Percentiles rank a stretch among this genome's conserved stretches.
phyloP scores from a whole-genome alignment of 2,329 filamentous ascomycete species.

The Nannizzia gypsea region DNA sequence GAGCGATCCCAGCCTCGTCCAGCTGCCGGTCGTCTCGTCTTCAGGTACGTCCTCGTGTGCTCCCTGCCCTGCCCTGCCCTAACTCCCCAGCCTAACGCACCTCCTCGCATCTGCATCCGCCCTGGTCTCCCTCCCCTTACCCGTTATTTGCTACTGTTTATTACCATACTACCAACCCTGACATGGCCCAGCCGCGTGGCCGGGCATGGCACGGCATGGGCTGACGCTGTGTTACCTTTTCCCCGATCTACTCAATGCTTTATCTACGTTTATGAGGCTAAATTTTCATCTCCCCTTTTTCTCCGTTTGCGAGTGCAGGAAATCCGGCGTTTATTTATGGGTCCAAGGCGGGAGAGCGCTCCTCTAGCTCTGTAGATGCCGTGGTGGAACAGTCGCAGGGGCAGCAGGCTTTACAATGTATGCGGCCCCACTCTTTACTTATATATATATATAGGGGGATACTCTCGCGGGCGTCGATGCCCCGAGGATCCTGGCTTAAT shows the following conservation, averaged over 20 bases:
- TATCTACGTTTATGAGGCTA: background rate
- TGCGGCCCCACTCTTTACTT: background rate
- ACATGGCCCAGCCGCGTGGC: too few species aligned
- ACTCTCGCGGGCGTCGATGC: background rate
- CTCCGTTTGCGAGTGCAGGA: background rate
- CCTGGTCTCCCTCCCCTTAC: too few species aligned
- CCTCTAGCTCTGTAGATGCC: background rate
- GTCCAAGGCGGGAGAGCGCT: background rate
- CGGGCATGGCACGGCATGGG: too few species aligned
- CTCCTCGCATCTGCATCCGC: too few species aligned
- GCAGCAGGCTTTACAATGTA: background rate
- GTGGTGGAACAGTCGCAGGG: background rate
- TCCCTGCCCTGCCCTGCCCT: too few species aligned
- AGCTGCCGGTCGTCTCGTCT: slow-evolving; percentile 8
- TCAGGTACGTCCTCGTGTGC: slow-evolving; percentile 3
- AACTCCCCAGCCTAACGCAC: too few species aligned
- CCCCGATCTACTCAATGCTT: too few species aligned
- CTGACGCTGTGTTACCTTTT: too few species aligned
- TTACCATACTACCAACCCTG: background rate
- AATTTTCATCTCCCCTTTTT: background rate
- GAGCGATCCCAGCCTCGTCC: slow-evolving; percentile 11
- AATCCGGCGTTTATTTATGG: slow-evolving; percentile 7
- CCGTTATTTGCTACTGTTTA: background rate
- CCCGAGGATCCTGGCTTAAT: background rate
- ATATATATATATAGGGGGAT: too few species aligned